Evolutionary conservation across 352 stramenopile species (phyloP).

Genomic region (Saprolegnia parasitica): DNA sequence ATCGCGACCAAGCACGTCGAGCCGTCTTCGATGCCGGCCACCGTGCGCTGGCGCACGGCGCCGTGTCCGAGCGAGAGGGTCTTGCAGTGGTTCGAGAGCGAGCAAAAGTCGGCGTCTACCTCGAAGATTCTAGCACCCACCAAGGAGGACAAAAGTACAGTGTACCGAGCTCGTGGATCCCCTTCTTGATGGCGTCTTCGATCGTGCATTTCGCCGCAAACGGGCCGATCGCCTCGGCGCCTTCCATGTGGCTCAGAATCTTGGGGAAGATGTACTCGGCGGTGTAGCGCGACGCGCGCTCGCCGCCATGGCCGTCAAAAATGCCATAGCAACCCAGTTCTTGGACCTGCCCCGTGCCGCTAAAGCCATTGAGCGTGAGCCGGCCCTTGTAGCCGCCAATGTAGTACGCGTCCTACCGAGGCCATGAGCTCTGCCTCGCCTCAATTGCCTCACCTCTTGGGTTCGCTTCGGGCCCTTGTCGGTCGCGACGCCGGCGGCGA

Average conservation of each 20-base stretch:
- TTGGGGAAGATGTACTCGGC: conserved; percentile 65
- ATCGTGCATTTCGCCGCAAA: conserved; percentile 32
- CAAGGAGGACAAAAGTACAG: neutral
- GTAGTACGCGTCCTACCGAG: conserved; percentile 69
- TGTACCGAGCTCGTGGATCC: conserved; percentile 21
- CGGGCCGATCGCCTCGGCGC: neutral
- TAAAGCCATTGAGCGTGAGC: conserved; percentile 77
- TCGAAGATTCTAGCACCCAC: neutral
- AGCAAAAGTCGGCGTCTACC: conserved; percentile 20
- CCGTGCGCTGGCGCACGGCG: neutral
- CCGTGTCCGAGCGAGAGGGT: neutral
- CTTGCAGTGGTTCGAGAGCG: conserved; percentile 16
- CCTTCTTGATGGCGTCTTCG: conserved; percentile 35
- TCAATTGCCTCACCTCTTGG: conserved; percentile 4
- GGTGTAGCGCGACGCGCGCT: conserved; percentile 72
- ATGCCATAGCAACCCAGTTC: conserved; percentile 63
- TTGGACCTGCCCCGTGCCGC: conserved; percentile 36
- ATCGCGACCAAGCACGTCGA: conserved; percentile 75
- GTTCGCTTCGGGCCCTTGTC: conserved; percentile 27
- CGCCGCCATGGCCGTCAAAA: conserved; percentile 77
- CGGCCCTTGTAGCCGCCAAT: conserved; percentile 58
- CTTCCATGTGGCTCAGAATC: conserved; percentile 46
- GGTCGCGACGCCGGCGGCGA: conserved; percentile 20
- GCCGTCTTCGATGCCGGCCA: conserved; percentile 57
- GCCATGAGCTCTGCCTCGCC: neutral